phyloP scores from a whole-genome alignment of 306 rosid species.

The Trichosanthes cucumerina region DNA sequence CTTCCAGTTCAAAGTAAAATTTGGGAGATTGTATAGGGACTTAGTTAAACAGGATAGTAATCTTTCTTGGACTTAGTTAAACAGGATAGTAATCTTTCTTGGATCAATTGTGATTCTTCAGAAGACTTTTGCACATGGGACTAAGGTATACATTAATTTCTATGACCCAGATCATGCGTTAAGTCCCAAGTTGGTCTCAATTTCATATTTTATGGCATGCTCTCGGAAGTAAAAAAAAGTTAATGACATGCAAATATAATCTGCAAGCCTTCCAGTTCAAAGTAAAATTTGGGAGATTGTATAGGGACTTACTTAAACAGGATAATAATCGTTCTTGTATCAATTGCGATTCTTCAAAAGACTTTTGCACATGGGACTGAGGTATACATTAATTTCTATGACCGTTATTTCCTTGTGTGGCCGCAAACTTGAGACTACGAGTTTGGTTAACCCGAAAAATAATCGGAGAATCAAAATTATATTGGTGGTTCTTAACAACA shows the following conservation, averaged over 20 bases:
- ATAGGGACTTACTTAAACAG: background rate
- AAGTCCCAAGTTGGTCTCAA: too few relatives aligned
- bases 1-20: background rate
- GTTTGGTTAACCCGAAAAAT: background rate
- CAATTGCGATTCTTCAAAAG: background rate
- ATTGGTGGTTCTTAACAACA: background rate
- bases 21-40: background rate
- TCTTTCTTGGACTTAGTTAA: too few relatives aligned
- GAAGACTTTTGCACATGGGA: too few relatives aligned
- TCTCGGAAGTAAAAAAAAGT: too few relatives aligned
- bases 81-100: too few relatives aligned
- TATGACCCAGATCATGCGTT: too few relatives aligned
- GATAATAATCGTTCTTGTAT: background rate
- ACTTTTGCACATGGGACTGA: background rate
- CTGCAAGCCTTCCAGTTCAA: background rate
- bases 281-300: background rate
- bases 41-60: background rate
- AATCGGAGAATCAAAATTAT: background rate
- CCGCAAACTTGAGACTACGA: background rate
- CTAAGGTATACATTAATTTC: too few relatives aligned
- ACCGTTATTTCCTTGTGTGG: background rate
- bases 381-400: background rate
- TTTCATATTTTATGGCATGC: too few relatives aligned
- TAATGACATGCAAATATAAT: background rate
- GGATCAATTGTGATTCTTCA: too few relatives aligned